Percentiles rank a stretch among this genome's conserved stretches.
Evolutionary conservation across 371 early-diverging fungal species (phyloP).

Genomic region (Apophysomyces variabilis): DNA sequence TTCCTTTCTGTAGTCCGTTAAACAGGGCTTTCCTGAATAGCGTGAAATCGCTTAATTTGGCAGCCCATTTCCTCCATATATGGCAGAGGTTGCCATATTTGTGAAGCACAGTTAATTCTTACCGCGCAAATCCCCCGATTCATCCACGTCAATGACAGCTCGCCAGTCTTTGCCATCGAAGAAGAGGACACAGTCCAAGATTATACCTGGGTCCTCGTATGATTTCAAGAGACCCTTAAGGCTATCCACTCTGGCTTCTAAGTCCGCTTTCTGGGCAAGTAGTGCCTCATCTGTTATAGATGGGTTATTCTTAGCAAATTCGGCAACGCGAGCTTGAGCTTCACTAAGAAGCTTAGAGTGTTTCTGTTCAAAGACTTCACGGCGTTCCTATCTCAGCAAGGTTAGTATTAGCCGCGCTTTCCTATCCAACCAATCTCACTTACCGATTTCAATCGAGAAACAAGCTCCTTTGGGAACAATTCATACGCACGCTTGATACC

Average conservation of each 20-base stretch:
- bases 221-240: slow-evolving; percentile 66
- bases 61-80: slow-evolving; percentile 8
- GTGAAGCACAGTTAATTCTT: slow-evolving; percentile 1
- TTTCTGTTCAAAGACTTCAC: slow-evolving; percentile 62
- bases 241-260: slow-evolving; percentile 71
- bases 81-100: slow-evolving; percentile 16
- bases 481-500: slow-evolving; percentile 84
- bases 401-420: neutral
- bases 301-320: slow-evolving; percentile 46
- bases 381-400: slow-evolving; percentile 60
- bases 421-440: neutral
- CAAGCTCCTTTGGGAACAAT: slow-evolving; percentile 75
- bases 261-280: slow-evolving; percentile 58
- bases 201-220: slow-evolving; percentile 80
- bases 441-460: slow-evolving; percentile 61
- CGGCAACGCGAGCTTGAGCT: slow-evolving; percentile 62
- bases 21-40: slow-evolving; percentile 48
- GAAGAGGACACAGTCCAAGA: slow-evolving; percentile 86
- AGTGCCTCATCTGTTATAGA: slow-evolving; percentile 28
- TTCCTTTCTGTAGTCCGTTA: slow-evolving; percentile 83
- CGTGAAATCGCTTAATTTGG: slow-evolving; percentile 15
- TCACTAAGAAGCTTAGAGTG: slow-evolving; percentile 69
- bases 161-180: slow-evolving; percentile 89
- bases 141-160: slow-evolving; percentile 81
- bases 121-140: slow-evolving; percentile 81